These are phyloP conservation scores for Cucurbita argyrosperma DNA, from an alignment of 306 rosid species.

Conservation along the genomic window DNA sequence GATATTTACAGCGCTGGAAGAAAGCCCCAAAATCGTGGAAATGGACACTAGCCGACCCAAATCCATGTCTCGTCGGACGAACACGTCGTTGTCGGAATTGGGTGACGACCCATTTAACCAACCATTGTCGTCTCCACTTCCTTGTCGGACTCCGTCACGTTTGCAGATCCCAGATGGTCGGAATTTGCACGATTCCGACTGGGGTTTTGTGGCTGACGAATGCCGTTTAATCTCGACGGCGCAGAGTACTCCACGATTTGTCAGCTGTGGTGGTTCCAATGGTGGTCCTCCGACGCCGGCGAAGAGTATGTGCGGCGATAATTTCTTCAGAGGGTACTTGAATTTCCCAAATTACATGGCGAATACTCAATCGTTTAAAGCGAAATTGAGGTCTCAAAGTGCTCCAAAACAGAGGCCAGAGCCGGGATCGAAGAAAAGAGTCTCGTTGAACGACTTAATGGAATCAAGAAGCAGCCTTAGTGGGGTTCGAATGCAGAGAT, in stretches of 20 bases:
- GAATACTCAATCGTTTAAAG: conserved; percentile 58
- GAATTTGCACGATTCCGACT: conserved; percentile 38
- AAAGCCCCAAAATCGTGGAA: conserved; percentile 72
- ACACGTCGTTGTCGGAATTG: conserved; percentile 50
- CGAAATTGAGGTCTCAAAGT: conserved; percentile 75
- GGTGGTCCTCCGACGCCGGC: conserved; percentile 44
- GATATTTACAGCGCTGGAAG: conserved; percentile 32
- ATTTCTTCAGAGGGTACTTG: conserved; percentile 24
- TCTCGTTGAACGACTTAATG: conserved; percentile 54
- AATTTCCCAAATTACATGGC: conserved; percentile 63
- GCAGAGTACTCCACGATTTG: conserved; percentile 70
- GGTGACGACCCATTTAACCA: conserved; percentile 41
- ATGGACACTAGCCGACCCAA: conserved; percentile 69
- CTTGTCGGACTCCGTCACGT: conserved; percentile 24
- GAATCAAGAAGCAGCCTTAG: conserved; percentile 63
- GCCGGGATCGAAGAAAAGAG: conserved; percentile 39
- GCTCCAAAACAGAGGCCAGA: conserved; percentile 91
- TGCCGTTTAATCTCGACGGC: conserved; percentile 60
- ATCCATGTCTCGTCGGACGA: conserved; percentile 55
- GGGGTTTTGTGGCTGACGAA: conserved; percentile 38
- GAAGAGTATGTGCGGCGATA: conserved; percentile 34
- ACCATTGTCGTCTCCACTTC: conserved; percentile 36
- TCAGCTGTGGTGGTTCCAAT: conserved; percentile 26
- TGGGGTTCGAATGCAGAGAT: conserved; percentile 72
- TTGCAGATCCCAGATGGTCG: conserved; percentile 29